A percentile compares a stretch with the other conserved stretches of the same genome.
phyloP scores from a whole-genome alignment of 768 basidiomycete genomes.

The Terana coerulea region DNA sequence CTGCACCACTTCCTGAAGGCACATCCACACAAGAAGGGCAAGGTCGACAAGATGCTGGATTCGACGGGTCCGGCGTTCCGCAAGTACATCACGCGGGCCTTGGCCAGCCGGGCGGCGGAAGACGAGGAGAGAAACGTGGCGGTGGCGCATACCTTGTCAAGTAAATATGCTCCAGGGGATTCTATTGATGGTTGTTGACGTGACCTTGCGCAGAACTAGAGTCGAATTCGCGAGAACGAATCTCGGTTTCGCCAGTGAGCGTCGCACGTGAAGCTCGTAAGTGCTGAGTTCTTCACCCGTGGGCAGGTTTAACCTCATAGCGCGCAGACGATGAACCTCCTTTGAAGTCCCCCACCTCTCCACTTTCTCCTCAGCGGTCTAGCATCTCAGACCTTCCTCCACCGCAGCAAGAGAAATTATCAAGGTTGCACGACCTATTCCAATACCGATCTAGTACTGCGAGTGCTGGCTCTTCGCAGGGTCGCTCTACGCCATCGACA shows the following conservation, averaged over 20 bases:
- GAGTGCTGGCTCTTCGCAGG: constrained; percentile 39
- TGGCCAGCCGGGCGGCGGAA: constrained; percentile 84
- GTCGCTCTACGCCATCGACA: constrained; percentile 5
- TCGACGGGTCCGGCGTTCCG: constrained; percentile 87
- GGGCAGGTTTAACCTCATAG: not conserved
- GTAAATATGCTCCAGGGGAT: constrained; percentile 39
- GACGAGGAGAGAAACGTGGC: constrained; percentile 77
- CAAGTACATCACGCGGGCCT: constrained; percentile 85
- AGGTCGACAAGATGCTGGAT: constrained; percentile 85
- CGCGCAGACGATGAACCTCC: constrained; percentile 15
- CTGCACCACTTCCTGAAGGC: constrained; percentile 91
- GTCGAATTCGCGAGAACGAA: constrained; percentile 44
- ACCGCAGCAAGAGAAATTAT: constrained; percentile 57
- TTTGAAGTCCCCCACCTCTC: constrained; percentile 21
- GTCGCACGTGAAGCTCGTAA: not conserved
- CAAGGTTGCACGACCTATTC: constrained; percentile 76
- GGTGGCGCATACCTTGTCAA: constrained; percentile 80
- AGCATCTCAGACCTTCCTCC: constrained; percentile 26
- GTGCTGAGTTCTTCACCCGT: not conserved
- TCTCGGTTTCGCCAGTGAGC: constrained; percentile 18
- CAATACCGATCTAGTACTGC: constrained; percentile 72
- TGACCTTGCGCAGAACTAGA: constrained; percentile 49
- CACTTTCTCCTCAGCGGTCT: constrained; percentile 28
- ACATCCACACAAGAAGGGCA: constrained; percentile 77
- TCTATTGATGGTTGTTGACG: not conserved